Evolutionary conservation across 139 green algal species (phyloP).

Genomic region (Tetradesmus lagerheimii): DNA sequence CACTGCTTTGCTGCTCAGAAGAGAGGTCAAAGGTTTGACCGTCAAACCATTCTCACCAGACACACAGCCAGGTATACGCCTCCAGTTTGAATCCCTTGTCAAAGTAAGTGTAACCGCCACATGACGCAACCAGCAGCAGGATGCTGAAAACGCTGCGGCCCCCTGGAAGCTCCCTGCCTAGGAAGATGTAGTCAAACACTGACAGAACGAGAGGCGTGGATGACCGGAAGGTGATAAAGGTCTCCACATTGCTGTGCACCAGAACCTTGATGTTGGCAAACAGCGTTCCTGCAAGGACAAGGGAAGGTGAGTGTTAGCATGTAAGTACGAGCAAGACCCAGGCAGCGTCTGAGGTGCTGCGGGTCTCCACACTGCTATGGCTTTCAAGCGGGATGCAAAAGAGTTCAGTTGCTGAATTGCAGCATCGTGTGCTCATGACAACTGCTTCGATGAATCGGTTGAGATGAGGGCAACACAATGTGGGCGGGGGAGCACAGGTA

Average conservation of each 20-base stretch:
- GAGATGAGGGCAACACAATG: too few relatives aligned
- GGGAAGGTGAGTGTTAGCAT: too few relatives aligned
- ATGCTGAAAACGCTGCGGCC: conserved; percentile 56
- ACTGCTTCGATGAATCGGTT: too few relatives aligned
- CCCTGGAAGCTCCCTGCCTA: conserved; percentile 65
- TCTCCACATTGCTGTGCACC: conserved; percentile 76
- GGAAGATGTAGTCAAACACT: conserved; percentile 69
- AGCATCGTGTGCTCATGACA: too few relatives aligned
- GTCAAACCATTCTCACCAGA: conserved; percentile 25
- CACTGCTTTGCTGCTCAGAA: not conserved
- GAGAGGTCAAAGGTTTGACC: too few relatives aligned
- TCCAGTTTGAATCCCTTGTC: conserved; percentile 57
- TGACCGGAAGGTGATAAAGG: conserved; percentile 79
- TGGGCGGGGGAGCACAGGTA: too few relatives aligned
- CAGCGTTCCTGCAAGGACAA: conserved; percentile 45
- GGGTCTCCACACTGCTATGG: too few relatives aligned
- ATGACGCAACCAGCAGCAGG: conserved; percentile 46
- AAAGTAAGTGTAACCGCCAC: conserved; percentile 51
- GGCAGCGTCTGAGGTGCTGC: too few relatives aligned
- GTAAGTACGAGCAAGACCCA: too few relatives aligned
- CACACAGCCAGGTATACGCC: conserved; percentile 49
- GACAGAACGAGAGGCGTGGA: conserved; percentile 68
- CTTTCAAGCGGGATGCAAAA: too few relatives aligned
- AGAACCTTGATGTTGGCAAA: conserved; percentile 73
- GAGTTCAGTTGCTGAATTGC: too few relatives aligned